A percentile compares a stretch with the other conserved stretches of the same genome.
Conservation (phyloP, 1,284 basidiomycete genomes). For the Leccinum angustisporum region DNA sequence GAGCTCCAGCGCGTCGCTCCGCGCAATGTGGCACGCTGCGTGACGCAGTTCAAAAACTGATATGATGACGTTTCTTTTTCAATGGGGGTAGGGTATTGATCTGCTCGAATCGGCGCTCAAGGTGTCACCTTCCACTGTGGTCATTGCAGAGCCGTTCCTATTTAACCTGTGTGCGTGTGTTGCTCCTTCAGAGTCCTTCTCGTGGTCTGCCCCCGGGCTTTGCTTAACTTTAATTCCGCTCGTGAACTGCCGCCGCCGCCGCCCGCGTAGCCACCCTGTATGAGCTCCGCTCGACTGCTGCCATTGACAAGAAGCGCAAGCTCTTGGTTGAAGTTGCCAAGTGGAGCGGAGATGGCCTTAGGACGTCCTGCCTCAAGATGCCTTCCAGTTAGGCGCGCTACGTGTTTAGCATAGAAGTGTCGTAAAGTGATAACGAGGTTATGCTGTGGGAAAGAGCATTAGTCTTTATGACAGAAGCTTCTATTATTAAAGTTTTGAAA, state of each 20-base stretch:
- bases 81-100: conserved; percentile 55
- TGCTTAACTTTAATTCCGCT: not conserved
- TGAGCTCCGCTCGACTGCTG: conserved; percentile 68
- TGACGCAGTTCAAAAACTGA: not conserved
- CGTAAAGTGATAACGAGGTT: not conserved
- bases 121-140: conserved; percentile 63
- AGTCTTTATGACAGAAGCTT: not conserved
- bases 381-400: conserved; percentile 46
- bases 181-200: no score
- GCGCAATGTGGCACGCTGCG: not conserved
- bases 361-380: conserved; percentile 78
- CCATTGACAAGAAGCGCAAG: conserved; percentile 70
- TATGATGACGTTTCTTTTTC: not conserved
- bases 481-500: conserved; percentile 1
- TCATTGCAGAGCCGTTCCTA: conserved; percentile 74
- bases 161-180: conserved; percentile 72
- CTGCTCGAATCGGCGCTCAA: conserved; percentile 62
- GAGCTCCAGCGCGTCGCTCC: not conserved
- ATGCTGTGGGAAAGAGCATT: conserved; percentile 3
- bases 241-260: no score
- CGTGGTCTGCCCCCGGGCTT: not conserved
- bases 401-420: not conserved
- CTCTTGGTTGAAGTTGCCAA: conserved; percentile 73
- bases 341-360: conserved; percentile 80
- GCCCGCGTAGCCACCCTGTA: conserved; percentile 69